phyloP scores from a whole-genome alignment of 352 stramenopile species.

The Phytopythium cucurbitacearum region DNA sequence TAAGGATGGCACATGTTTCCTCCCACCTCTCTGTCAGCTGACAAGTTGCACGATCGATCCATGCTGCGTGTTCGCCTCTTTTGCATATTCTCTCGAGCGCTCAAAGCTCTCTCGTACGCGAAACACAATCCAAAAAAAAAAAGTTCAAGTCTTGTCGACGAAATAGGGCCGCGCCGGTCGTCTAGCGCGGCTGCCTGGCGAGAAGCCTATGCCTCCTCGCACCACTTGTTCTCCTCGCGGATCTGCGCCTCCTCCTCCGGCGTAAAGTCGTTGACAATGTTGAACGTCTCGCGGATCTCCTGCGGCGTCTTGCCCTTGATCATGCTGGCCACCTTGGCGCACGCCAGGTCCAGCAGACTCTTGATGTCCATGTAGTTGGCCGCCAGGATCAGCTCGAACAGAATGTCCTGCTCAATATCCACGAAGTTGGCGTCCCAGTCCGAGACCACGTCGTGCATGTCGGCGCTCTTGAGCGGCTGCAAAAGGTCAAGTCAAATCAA shows the following conservation, averaged over 20 bases:
- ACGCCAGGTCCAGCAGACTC: constrained; percentile 88
- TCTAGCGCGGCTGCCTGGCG: not conserved
- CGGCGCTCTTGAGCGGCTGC: constrained; percentile 94
- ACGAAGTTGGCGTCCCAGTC: constrained; percentile 99
- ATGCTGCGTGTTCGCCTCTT: no score
- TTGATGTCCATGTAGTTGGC: constrained; percentile 99
- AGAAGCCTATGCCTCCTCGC: constrained; percentile 93
- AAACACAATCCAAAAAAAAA: no score
- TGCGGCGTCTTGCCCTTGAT: constrained; percentile 98
- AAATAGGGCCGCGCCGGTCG: not conserved
- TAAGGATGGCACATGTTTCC: constrained; percentile 66
- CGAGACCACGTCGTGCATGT: constrained; percentile 99
- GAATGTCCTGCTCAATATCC: constrained; percentile 97
- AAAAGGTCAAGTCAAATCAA: constrained; percentile 4
- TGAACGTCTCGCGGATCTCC: constrained; percentile 99
- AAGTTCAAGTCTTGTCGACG: no score
- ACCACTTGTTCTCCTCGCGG: constrained; percentile 99
- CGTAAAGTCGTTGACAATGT: constrained; percentile 99
- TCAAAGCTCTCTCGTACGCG: not conserved
- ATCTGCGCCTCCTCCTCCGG: constrained; percentile 99
- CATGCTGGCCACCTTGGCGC: constrained; percentile 91
- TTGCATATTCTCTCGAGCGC: no score
- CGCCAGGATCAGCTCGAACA: constrained; percentile 99
- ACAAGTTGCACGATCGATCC: no score
- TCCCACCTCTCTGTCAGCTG: not conserved